Evolutionary conservation across 768 basidiomycete species (phyloP).

Genomic region (Suillus ampliporus): DNA sequence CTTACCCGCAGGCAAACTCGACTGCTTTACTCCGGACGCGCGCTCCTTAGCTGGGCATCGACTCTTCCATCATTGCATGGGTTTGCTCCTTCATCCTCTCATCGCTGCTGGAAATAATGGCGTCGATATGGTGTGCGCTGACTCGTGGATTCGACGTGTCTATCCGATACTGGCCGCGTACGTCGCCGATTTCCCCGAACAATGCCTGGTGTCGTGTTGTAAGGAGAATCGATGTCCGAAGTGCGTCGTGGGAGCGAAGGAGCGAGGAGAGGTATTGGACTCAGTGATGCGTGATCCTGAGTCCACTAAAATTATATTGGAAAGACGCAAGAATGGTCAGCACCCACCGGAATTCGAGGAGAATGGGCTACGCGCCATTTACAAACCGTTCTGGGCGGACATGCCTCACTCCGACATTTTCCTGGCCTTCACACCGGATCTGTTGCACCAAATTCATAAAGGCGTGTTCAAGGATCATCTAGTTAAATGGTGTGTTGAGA

Average conservation of each 20-base stretch:
- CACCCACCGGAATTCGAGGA: constrained; percentile 10
- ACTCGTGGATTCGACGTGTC: constrained; percentile 19
- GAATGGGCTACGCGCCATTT: constrained; percentile 1
- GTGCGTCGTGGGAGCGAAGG: constrained; percentile 6
- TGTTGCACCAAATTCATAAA: constrained; percentile 56
- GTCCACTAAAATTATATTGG: background rate
- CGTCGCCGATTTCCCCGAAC: constrained; percentile 30
- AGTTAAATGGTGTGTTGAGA: constrained; percentile 38
- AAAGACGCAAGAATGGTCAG: constrained; percentile 8
- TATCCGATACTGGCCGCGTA: constrained; percentile 31
- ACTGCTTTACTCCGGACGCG: too few species aligned
- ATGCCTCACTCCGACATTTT: constrained; percentile 49
- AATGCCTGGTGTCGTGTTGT: constrained; percentile 20
- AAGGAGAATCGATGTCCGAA: constrained; percentile 18
- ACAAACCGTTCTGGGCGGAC: constrained; percentile 47
- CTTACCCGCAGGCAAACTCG: too few species aligned
- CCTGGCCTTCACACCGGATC: constrained; percentile 41
- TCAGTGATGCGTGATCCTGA: constrained; percentile 6
- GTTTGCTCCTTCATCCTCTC: constrained; percentile 22
- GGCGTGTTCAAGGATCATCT: constrained; percentile 53
- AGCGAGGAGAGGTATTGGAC: constrained; percentile 9
- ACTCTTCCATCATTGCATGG: constrained; percentile 29
- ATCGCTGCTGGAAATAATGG: constrained; percentile 22
- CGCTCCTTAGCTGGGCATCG: constrained; percentile 21
- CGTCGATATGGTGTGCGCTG: constrained; percentile 22